phyloP scores from a whole-genome alignment of 441 rosid species.

The Jatropha multifida region DNA sequence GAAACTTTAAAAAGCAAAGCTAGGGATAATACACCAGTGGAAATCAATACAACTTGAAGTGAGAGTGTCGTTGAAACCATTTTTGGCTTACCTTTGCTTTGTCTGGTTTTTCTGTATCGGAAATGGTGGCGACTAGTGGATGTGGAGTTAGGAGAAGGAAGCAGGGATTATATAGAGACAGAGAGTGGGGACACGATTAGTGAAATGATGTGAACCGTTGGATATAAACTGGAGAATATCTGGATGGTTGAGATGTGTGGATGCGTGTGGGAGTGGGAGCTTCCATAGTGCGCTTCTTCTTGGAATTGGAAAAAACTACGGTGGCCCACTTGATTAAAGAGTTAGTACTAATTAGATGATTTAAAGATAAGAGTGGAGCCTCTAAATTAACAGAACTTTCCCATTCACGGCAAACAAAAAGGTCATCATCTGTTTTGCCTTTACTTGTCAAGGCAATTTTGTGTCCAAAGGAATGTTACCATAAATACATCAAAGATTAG shows the following conservation, averaged over 20 bases:
- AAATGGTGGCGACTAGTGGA: constrained; percentile 2
- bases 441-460: not conserved
- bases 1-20: constrained; percentile 45
- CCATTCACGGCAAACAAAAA: not conserved
- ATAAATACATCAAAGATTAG: too few species aligned
- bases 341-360: not conserved
- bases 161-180: constrained; percentile 30
- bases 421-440: not conserved
- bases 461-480: not conserved
- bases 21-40: constrained; percentile 43
- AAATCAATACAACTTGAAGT: constrained; percentile 41
- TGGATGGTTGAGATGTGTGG: constrained; percentile 28
- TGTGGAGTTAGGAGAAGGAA: not conserved
- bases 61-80: constrained; percentile 45
- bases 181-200: constrained; percentile 15
- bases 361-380: constrained; percentile 1
- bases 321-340: constrained; percentile 18
- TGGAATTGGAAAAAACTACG: not conserved
- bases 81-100: constrained; percentile 10
- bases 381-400: not conserved
- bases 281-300: not conserved
- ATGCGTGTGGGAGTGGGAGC: not conserved
- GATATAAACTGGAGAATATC: constrained; percentile 9
- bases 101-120: not conserved
- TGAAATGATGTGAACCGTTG: constrained; percentile 28